Evolutionary conservation across 805 yeast species (phyloP), one percentile per base, ranked within the genome.

Genomic region (Naumovozyma castellii): DNA sequence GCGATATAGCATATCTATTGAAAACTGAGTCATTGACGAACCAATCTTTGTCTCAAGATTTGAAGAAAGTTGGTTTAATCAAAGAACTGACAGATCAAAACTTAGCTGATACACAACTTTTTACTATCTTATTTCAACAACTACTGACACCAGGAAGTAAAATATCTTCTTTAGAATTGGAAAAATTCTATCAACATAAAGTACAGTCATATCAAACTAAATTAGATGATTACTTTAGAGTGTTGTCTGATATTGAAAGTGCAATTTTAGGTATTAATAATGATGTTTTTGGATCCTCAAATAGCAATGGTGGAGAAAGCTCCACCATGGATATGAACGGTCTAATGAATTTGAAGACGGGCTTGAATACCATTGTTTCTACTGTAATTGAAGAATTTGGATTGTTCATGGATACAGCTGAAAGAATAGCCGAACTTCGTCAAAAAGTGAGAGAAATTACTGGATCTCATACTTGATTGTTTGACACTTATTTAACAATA

Each of bases 391-490:
- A 76, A 49, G 90, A 82, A 58, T 82, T 79, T 54, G 67, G 67
- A 34, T 62, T 82, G 39, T 83, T 80, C 59, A 78, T 81, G 77
- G 88, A 81, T 56, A 67, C 80, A 34, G 80, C 88, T 36, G 84
- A 81, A 56, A 72, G 75, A 32, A 71, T 80, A 54, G 88, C 90
- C 2, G 84, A 78, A 48, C 58, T 80, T 32, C 90, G 82, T 59
- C 77, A 73, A 47, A 65, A 64, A 37, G 71, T 71, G 3, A 70
- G 64, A 46, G 48, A 49, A 27, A 20, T 20, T 12, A 31, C 47
- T 13, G 42, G 30, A 18, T 28, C 32, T 15, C 32, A 29, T 29
- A 29, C 32, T 9, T 29, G 14, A 29, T 12, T 29, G 32, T 29
- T 12, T 29, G 5, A 8, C 8, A 5, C 8, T 29, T 12, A 12